Conservation (phyloP, 2,329 filamentous ascomycete species). For the Fusarium chlamydosporum region DNA sequence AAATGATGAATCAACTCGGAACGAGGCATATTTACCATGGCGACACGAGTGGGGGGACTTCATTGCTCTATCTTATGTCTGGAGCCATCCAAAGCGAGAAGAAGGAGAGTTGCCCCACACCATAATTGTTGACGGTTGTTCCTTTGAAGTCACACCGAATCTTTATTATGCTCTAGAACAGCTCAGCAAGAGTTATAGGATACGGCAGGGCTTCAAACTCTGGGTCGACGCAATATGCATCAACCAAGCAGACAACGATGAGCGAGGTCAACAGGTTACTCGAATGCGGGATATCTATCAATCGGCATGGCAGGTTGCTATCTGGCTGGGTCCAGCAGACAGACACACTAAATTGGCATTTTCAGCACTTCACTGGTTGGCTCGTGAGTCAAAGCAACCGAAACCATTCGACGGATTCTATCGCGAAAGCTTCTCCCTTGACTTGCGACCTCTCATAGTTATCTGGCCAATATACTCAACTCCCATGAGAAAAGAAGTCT, state of each 20-base stretch:
- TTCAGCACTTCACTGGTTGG: background rate
- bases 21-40: background rate
- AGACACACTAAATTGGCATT: background rate
- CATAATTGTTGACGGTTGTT: background rate
- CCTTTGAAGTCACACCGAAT: background rate
- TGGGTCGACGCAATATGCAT: slow-evolving; percentile 17
- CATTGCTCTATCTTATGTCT: slow-evolving; percentile 9
- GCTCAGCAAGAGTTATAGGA: background rate
- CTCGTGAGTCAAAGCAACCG: background rate
- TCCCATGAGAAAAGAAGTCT: background rate
- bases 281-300: slow-evolving; percentile 19
- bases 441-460: background rate
- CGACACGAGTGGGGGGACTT: slow-evolving; percentile 16
- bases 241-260: background rate
- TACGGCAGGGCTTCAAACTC: slow-evolving; percentile 15
- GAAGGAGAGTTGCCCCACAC: too few species aligned
- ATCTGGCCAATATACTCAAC: background rate
- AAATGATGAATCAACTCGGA: too few species aligned
- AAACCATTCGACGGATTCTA: background rate
- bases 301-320: slow-evolving; percentile 10
- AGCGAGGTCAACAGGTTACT: background rate
- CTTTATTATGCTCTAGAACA: slow-evolving; percentile 4
- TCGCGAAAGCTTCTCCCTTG: background rate
- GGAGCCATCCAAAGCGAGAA: background rate
- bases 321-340: background rate